These are phyloP conservation scores for Pichia gijzeniarum DNA, from an alignment of 805 yeast species.

Conservation along the genomic window DNA sequence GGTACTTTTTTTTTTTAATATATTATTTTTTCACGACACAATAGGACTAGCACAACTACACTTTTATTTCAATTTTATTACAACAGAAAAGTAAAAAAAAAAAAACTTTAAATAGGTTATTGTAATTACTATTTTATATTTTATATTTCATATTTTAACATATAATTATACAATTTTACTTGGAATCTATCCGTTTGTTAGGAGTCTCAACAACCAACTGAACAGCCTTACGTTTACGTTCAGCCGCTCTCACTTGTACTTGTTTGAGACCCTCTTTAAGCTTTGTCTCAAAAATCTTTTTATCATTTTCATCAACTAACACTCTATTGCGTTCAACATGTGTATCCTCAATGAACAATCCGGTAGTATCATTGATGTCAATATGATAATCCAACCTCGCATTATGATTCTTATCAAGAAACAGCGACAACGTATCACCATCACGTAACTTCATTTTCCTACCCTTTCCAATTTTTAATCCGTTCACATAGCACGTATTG, in stretches of 20 bases:
- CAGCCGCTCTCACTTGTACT: background rate
- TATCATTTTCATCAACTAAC: conserved; percentile 7
- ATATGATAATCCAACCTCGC: conserved; percentile 51
- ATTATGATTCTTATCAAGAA: conserved; percentile 50
- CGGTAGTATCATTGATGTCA: conserved; percentile 52
- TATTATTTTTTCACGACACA: too few relatives aligned
- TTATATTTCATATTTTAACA: background rate
- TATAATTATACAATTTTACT: background rate
- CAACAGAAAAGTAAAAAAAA: background rate
- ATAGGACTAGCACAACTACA: too few relatives aligned
- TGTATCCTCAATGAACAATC: conserved; percentile 41
- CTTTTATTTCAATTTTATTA: background rate
- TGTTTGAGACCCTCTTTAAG: conserved; percentile 8
- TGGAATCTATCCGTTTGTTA: background rate
- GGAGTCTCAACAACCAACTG: conserved; percentile 2
- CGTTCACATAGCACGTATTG: conserved; percentile 71
- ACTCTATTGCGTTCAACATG: conserved; percentile 2
- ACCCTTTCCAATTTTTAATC: conserved; percentile 51
- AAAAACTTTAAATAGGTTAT: background rate
- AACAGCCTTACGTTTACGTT: conserved; percentile 8
- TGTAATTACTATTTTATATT: background rate
- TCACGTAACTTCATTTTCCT: conserved; percentile 54
- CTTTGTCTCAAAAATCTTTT: conserved; percentile 2
- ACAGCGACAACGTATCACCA: conserved; percentile 61
- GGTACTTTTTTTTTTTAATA: background rate